Base-by-base conservation (phyloP, 345 rosid genomes). In the Cardamine chenopodiifolia region DNA sequence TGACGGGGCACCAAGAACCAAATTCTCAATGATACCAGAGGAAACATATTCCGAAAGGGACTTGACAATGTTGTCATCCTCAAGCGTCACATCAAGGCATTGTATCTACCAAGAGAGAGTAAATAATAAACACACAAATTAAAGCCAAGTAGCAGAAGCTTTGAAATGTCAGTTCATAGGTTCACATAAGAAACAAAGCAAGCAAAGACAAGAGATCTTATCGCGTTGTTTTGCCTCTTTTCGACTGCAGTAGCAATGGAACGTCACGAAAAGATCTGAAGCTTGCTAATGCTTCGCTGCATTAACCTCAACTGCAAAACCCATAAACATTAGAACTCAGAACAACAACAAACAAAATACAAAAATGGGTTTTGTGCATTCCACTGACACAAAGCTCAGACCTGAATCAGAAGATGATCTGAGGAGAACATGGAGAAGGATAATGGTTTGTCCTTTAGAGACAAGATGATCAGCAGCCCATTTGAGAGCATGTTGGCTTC, bases 201-300 rank as follows among this genome's bases (percentile, higher is more conserved):
- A 50, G 6, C 49, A 14, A 53, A 2, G 26, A 68, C 58, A 47
- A 76, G 65, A 11, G 15, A 28, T 62, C 2, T 42, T 19, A 20
- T 52, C 3, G 29, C 10, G 44, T 14, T 28, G 5, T 54, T 83
- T 0, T 78, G 89, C 97, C 58, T 92, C 96, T 82, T 95, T 95
- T 28, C 92, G 93, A 22, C 93, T 88, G 67, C 98, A 87, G 28
- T 85, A 95, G 84, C 96, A 95, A 66, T 80, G 97, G 81, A 87
- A 90, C 35, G 96, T 79, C 74, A 89, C 83, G 78, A 95, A 90
- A 44, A 95, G 82, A 34, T 86, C 89, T 68, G 75, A 79, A 40
- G 86, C 77, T 39, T 74, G 80, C 80, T 83, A 86, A 54, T 88
- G 78, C 70, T 78, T 83, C 31, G 72, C 82, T 1, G 60, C 53